Conservation (phyloP, 1,139 yeast genomes). For the Hyphopichia wangnamkhiaoensis region DNA sequence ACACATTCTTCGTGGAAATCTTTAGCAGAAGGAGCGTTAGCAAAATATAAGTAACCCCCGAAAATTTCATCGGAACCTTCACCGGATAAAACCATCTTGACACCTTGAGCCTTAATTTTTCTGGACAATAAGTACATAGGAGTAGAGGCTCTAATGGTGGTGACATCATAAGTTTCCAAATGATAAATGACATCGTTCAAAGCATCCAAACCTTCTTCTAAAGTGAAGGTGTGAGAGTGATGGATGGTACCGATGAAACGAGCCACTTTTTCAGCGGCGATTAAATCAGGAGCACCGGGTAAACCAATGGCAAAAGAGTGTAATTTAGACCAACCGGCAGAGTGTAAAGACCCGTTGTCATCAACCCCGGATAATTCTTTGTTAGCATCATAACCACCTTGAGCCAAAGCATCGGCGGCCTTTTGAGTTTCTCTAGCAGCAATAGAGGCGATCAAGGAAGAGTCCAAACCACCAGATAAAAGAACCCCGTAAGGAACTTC, state of each 20-base stretch:
- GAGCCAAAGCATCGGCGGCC: constrained; percentile 59
- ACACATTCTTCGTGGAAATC: constrained; percentile 97
- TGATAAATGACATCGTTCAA: constrained; percentile 92
- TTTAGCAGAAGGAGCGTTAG: constrained; percentile 87
- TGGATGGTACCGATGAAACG: constrained; percentile 92
- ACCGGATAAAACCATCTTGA: constrained; percentile 97
- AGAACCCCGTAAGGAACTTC: constrained; percentile 98
- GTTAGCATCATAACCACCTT: constrained; percentile 50
- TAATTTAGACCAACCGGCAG: constrained; percentile 79
- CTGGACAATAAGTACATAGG: constrained; percentile 97
- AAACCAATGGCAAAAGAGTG: constrained; percentile 97
- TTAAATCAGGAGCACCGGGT: constrained; percentile 95
- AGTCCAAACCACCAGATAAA: constrained; percentile 94
- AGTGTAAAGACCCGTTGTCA: constrained; percentile 76
- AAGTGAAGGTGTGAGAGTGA: constrained; percentile 96
- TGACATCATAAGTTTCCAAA: constrained; percentile 96
- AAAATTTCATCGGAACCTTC: constrained; percentile 99
- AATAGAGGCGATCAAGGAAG: constrained; percentile 92
- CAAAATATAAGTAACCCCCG: constrained; percentile 97
- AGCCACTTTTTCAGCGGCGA: constrained; percentile 97
- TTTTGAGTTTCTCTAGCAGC: constrained; percentile 93
- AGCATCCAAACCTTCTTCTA: constrained; percentile 96
- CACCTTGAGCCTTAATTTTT: constrained; percentile 98
- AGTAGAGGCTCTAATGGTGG: constrained; percentile 98
- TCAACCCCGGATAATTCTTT: constrained; percentile 89